phyloP scores from a whole-genome alignment of 208 protist species.

The Trypanosoma platydactyli region DNA sequence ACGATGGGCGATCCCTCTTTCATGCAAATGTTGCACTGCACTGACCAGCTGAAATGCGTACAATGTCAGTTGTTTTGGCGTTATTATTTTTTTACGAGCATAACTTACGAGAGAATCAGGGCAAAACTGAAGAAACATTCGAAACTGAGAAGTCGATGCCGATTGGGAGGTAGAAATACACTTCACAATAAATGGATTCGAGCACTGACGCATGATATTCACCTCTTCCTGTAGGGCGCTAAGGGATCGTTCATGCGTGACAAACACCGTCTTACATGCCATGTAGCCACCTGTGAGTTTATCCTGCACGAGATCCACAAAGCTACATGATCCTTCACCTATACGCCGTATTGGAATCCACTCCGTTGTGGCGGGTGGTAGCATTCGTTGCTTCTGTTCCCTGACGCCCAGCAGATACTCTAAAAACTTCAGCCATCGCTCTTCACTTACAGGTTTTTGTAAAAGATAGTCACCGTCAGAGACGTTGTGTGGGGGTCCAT shows the following conservation, averaged over 20 bases:
- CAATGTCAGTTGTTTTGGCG: conserved; percentile 14
- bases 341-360: conserved; percentile 27
- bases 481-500: conserved; percentile 21
- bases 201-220: conserved; percentile 42
- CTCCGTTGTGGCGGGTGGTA: conserved; percentile 23
- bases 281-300: conserved; percentile 32
- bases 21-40: conserved; percentile 59
- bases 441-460: conserved; percentile 28
- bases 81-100: conserved; percentile 13
- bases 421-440: conserved; percentile 31
- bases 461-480: conserved; percentile 30
- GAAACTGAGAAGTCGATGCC: conserved; percentile 26
- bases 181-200: conserved; percentile 46
- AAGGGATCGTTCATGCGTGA: conserved; percentile 17
- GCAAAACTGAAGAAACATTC: conserved; percentile 66
- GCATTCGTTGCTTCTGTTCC: conserved; percentile 21
- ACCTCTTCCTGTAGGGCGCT: conserved; percentile 30
- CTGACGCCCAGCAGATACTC: conserved; percentile 18
- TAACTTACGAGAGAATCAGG: conserved; percentile 28
- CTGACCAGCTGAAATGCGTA: conserved; percentile 40
- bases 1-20: conserved; percentile 73
- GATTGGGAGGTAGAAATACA: conserved; percentile 38
- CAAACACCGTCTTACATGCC: conserved; percentile 40
- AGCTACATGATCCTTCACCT: conserved; percentile 14
- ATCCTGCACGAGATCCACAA: conserved; percentile 39